Base-by-base conservation (phyloP, 495 filamentous ascomycete species). In the Clohesyomyces aquaticus region DNA sequence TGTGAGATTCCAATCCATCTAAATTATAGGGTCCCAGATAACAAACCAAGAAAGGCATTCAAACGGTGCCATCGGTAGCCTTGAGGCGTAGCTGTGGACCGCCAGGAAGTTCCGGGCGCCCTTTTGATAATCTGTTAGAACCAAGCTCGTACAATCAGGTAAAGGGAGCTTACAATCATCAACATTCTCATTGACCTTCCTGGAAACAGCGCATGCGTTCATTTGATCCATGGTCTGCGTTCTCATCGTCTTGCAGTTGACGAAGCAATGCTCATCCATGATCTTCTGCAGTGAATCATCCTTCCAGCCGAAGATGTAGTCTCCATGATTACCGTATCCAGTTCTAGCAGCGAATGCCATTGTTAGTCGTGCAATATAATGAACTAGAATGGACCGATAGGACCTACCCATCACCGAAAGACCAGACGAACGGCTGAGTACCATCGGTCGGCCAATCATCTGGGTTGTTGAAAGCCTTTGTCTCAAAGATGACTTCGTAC, bases 261-360 rank as follows among this genome's bases (percentile, higher is more conserved):
- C 81, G 46, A 75, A 78, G 18, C 79, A 76, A 57, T 77, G 80
- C 71, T 80, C 78, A 51, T 79, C 79, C 51, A 67, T 50, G 59
- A 62, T 55, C 52, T 59, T 61, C 27, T 67, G 64, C 6, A 67
- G 64, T 10, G 70, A 23, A 28, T 67, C 64, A 29, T 55, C 64
- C 35, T 67, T 61, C 64, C 64, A 67, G 21, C 64, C 64, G 32
- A 67, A 67, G 10, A 67, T 47, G 27, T 67, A 67, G 50, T 86
- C 83, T 27, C 83, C 83, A 71, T 82, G 64, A 16, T 49, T 62
- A 21, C 64, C 64, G 29, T 50, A 67, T 2, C 64, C 63, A 21
- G 56, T 67, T 2, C 57, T 61, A 47, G 27, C 22, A 3, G 48
- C 43, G 43, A n/a, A 18, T 18, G 6, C 4, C 14, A 47, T 22